Evolutionary conservation across 2,329 filamentous ascomycete genomes (phyloP), one percentile per base, ranked within the genome.

Genomic region (Pseudocercospora fuligena): DNA sequence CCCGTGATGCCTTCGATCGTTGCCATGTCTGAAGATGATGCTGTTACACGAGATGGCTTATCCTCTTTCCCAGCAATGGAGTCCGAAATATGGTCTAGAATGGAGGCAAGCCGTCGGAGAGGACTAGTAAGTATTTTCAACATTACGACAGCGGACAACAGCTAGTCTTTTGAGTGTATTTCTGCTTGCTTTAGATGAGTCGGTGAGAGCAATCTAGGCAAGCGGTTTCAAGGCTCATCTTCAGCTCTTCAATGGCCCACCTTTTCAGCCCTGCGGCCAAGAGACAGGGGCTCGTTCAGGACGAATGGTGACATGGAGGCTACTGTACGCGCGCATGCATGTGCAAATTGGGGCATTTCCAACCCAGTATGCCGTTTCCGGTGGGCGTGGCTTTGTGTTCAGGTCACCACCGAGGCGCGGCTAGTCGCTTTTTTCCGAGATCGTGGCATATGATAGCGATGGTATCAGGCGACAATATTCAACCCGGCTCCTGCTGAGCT

Each of bases 1-100:
- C 58, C 58, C 2, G 19, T 31, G 21, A 61, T 49, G 21, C 40
- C 40, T 61, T 36, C 58, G 27, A 61, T 61, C 16, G 58, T 61
- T 8, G 58, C 58, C 58, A 61, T 61, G 58, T 49, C 19, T 46
- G 14, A 16, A 1, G 40, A n/a, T 3, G 12, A 16, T 46, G 40
- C 40, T 16, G 40, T 46, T 16, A 8, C 14, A 46, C 3, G 19
- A 5, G 40, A 7, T 16, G 40, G 19, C 14, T 16, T 46, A 8
- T 19, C 19, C 4, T 19, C 40, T n/a, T 46, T 19, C 1, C 40
- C 40, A n/a, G 40, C 19, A n/a, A 46, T 46, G 40, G 40, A 16
- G 16, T 46, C 40, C 6, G 40, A 46, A 5, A 46, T 16, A 46
- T 46, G 40, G 2, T 46, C 40, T 19, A 46, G 19, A 19, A 46